These are phyloP conservation scores for Cenchrus purpureus DNA, from an alignment of 176 grass and related monocot species.

Conservation along the genomic window DNA sequence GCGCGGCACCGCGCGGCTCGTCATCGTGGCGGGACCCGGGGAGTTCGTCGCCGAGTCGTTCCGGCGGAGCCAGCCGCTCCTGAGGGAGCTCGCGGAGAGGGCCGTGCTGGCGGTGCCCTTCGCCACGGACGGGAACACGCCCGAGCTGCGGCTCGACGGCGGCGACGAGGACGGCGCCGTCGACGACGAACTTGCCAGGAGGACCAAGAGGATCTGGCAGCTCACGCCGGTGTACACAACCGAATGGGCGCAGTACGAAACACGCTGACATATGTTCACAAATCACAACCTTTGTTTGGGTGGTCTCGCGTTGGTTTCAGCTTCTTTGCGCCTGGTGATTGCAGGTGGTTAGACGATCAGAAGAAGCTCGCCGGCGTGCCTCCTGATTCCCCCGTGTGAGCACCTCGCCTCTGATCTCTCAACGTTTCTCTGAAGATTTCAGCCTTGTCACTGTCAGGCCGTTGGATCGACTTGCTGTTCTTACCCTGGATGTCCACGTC, in stretches of 20 bases:
- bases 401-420: not conserved
- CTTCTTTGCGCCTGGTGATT: not conserved
- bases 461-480: not conserved
- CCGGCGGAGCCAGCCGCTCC: constrained; percentile 66
- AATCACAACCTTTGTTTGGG: not conserved
- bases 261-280: too few relatives aligned
- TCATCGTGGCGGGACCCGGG: constrained; percentile 77
- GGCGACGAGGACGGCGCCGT: not conserved
- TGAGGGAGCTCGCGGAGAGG: constrained; percentile 66
- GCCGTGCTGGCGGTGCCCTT: constrained; percentile 85
- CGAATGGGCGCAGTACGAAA: constrained; percentile 73
- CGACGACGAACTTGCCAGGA: constrained; percentile 29
- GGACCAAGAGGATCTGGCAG: constrained; percentile 84
- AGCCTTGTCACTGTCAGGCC: not conserved
- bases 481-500: not conserved
- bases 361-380: constrained; percentile 88
- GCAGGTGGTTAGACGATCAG: constrained; percentile 87
- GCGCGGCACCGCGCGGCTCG: constrained; percentile 73
- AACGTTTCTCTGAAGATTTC: not conserved
- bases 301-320: not conserved
- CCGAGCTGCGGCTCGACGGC: constrained; percentile 48
- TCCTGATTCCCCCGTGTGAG: constrained; percentile 83
- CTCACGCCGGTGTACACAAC: constrained; percentile 59
- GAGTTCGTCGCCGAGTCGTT: constrained; percentile 79
- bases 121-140: constrained; percentile 61